These are phyloP conservation scores for Amoebophrya sp. DNA, from an alignment of 169 alveolate genomes.

Conservation along the genomic window DNA sequence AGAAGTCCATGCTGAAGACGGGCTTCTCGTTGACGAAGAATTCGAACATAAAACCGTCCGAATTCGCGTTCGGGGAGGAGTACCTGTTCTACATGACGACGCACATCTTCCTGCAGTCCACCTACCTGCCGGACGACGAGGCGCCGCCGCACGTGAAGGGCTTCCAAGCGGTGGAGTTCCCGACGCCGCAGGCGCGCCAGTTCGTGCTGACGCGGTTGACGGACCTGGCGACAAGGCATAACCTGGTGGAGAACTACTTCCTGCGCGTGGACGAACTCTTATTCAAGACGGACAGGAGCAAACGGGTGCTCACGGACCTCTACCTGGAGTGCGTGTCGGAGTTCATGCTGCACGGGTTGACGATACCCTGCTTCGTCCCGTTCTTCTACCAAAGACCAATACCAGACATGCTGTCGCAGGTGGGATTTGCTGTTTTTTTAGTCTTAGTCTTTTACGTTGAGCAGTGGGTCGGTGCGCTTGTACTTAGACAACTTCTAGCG, in stretches of 20 bases:
- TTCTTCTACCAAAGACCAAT: neutral
- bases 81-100: neutral
- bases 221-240: neutral
- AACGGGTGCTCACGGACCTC: neutral
- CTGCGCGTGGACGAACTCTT: neutral
- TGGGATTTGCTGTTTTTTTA: too few relatives aligned
- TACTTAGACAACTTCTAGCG: too few relatives aligned
- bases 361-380: neutral
- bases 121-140: neutral
- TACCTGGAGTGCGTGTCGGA: neutral
- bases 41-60: neutral
- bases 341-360: neutral
- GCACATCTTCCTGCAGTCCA: neutral
- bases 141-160: neutral
- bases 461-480: too few relatives aligned
- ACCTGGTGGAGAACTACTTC: neutral
- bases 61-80: neutral
- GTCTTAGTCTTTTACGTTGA: too few relatives aligned
- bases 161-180: neutral
- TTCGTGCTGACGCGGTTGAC: neutral
- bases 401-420: conserved; percentile 4
- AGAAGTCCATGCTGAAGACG: neutral
- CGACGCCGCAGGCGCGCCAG: neutral
- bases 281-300: neutral
- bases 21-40: neutral